Evolutionary conservation across 129 eudicot species (phyloP).

Genomic region (Calendula officinalis): DNA sequence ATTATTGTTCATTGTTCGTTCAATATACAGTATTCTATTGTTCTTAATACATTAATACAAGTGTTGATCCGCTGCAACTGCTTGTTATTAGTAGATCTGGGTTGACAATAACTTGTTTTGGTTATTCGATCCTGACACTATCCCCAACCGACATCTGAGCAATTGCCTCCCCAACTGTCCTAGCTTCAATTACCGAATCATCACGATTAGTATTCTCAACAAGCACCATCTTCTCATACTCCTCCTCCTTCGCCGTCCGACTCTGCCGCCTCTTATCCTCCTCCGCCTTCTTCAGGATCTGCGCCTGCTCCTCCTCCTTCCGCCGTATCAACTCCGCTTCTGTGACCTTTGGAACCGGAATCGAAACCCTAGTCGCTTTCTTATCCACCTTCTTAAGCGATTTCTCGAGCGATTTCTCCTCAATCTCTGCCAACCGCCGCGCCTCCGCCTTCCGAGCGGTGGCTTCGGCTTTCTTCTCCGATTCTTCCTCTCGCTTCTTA

Average conservation of each 20-base stretch:
- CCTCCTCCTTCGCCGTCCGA: slow-evolving; percentile 76
- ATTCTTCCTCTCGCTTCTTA: slow-evolving; percentile 91
- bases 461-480: slow-evolving; percentile 86
- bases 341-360: slow-evolving; percentile 86
- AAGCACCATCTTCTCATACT: slow-evolving; percentile 78
- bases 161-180: slow-evolving; percentile 80
- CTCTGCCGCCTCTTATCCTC: slow-evolving; percentile 66
- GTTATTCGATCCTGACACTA: too few relatives aligned
- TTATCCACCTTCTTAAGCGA: slow-evolving; percentile 69
- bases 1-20: too few relatives aligned
- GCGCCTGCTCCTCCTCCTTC: slow-evolving; percentile 76
- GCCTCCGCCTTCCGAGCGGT: slow-evolving; percentile 84
- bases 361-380: slow-evolving; percentile 70
- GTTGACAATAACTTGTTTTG: too few relatives aligned
- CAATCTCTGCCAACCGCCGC: slow-evolving; percentile 71
- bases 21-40: too few relatives aligned
- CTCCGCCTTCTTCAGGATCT: slow-evolving; percentile 51
- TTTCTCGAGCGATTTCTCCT: slow-evolving; percentile 80
- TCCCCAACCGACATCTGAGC: slow-evolving; percentile 61
- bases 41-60: too few relatives aligned
- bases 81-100: too few relatives aligned
- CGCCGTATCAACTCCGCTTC: slow-evolving; percentile 76
- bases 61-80: too few relatives aligned
- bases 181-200: slow-evolving; percentile 71
- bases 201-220: slow-evolving; percentile 75